A percentile compares a stretch with the other conserved stretches of the same genome.
These are phyloP conservation scores for Aspergillus sp. DNA, from an alignment of 2,329 filamentous ascomycete species.

Conservation along the genomic window DNA sequence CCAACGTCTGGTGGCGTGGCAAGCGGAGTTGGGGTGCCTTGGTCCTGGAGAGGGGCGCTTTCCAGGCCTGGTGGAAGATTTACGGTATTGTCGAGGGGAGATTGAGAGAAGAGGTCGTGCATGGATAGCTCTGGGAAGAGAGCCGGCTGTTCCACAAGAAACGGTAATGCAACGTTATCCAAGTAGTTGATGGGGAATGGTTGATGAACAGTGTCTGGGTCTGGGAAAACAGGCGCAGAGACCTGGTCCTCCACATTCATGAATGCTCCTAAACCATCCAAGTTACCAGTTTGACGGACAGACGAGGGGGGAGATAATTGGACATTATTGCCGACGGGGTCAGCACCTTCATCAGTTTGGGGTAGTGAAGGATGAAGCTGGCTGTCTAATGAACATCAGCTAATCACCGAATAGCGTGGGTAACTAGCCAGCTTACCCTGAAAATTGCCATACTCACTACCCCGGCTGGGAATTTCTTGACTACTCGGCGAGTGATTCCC, in stretches of 20 bases:
- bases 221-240: background rate
- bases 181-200: background rate
- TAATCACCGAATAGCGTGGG: too few relatives aligned
- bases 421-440: too few relatives aligned
- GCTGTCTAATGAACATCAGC: too few relatives aligned
- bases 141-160: background rate
- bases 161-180: slow-evolving; percentile 2
- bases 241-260: too few relatives aligned
- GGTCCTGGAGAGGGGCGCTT: background rate
- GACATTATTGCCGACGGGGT: too few relatives aligned
- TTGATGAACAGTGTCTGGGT: background rate
- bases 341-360: too few relatives aligned
- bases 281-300: too few relatives aligned
- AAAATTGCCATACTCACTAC: too few relatives aligned
- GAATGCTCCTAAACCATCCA: too few relatives aligned
- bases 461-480: background rate
- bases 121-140: slow-evolving; percentile 4
- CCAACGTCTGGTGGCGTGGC: background rate
- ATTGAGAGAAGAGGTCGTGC: background rate
- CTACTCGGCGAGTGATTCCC: background rate
- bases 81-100: background rate
- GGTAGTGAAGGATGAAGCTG: too few relatives aligned
- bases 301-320: too few relatives aligned
- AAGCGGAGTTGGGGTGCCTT: background rate
- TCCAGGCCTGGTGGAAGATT: background rate